Base-by-base conservation (phyloP, 768 basidiomycete species). In the Trametes maxima region DNA sequence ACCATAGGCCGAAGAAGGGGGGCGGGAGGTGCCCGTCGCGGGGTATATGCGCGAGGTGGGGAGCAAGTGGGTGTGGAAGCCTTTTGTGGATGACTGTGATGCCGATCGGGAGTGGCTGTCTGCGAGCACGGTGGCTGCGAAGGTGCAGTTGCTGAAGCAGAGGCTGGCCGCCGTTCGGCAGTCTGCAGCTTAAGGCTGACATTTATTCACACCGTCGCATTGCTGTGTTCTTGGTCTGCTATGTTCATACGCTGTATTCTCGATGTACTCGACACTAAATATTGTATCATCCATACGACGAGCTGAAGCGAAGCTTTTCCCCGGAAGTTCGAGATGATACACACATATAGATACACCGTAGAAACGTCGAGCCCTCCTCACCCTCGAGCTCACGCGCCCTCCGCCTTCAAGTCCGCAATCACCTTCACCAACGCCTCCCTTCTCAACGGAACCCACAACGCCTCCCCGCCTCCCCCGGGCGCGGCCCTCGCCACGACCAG, bases 391-490 rank as follows among this genome's bases (percentile, higher is more conserved):
- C 28, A 57, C n/a, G 48, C 57, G 12, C 57, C 54, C 51, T 66
- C 65, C 50, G 62, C 53, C 54, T 64, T 63, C 50, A 65, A 19
- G 21, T 69, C 68, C 43, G 59, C 59, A n/a, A 69, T 60, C 24
- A 69, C 51, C 64, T 68, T 69, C 50, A 59, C 13, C 59, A 72
- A 54, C 47, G 69, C 71, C 21, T 94, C 92, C 73, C 87, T 89
- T 63, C 90, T 80, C 67, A 98, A 68, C 1, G 93, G 92, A 66
- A 97, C 92, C 94, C 94, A 97, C 44, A 95, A 75, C 69, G 85
- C 80, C 74, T 93, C 86, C 36, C 69, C 70, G 55, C 81, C 79
- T 36, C 80, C 72, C 66, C 77, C 77, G 10, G 78, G 73, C 33
- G 67, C 45, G 63, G 71, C 24, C 63, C 57, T 42, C 25, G 77